phyloP scores from a whole-genome alignment of 495 filamentous ascomycete genomes.

The Lasiosphaeris hirsuta region DNA sequence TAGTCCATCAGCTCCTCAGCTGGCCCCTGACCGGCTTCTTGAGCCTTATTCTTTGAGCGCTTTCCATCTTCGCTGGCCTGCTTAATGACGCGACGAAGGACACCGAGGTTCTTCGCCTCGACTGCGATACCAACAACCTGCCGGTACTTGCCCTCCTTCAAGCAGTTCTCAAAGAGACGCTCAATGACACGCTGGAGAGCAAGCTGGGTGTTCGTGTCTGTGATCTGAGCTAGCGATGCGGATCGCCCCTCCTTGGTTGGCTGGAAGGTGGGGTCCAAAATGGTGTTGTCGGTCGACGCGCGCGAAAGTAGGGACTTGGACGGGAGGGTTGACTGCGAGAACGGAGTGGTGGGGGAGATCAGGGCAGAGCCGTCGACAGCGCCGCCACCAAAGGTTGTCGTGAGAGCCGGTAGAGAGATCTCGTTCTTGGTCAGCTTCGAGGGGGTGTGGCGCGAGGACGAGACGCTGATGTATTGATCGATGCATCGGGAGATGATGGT shows the following conservation, averaged over 20 bases:
- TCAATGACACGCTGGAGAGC: constrained; percentile 80
- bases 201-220: constrained; percentile 53
- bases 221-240: constrained; percentile 42
- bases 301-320: constrained; percentile 88
- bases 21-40: constrained; percentile 50
- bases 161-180: constrained; percentile 86
- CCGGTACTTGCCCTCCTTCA: constrained; percentile 79
- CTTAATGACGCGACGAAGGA: constrained; percentile 83
- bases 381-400: constrained; percentile 69
- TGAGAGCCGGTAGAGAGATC: constrained; percentile 61
- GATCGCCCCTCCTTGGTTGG: constrained; percentile 51
- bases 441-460: constrained; percentile 62
- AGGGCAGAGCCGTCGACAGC: constrained; percentile 60
- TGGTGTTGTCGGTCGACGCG: constrained; percentile 58
- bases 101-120: constrained; percentile 88
- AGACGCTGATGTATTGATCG: constrained; percentile 92
- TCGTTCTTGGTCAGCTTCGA: constrained; percentile 41
- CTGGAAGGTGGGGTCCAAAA: constrained; percentile 53
- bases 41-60: constrained; percentile 52
- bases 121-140: constrained; percentile 99
- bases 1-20: constrained; percentile 97
- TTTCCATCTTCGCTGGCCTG: constrained; percentile 77
- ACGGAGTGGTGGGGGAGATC: constrained; percentile 85
- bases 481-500: constrained; percentile 98
- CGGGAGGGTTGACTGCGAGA: constrained; percentile 84